These are phyloP conservation scores for Solanum pinnatisectum DNA, from an alignment of 257 asterid genomes.

Conservation along the genomic window DNA sequence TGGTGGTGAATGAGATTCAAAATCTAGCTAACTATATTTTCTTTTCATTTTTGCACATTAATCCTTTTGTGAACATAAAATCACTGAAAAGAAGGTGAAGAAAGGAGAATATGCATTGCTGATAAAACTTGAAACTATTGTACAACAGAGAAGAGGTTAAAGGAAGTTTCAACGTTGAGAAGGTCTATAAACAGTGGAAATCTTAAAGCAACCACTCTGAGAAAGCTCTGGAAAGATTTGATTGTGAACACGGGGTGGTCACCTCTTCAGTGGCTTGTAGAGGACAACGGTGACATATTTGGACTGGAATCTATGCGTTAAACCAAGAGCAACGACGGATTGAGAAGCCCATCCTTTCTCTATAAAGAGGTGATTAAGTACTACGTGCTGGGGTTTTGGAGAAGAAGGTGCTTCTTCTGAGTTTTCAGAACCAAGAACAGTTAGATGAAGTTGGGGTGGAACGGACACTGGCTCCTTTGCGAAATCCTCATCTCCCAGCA, in stretches of 20 bases:
- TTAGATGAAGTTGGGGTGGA: conserved; percentile 69
- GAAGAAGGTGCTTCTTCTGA: conserved; percentile 24
- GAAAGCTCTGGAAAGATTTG: neutral
- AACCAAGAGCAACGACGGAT: conserved; percentile 73
- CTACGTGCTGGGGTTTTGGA: conserved; percentile 67
- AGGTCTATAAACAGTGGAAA: neutral
- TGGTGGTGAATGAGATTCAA: no score
- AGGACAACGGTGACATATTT: conserved; percentile 86
- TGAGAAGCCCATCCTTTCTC: conserved; percentile 68
- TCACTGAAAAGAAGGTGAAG: neutral
- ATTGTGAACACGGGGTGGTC: neutral
- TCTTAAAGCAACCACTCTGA: neutral
- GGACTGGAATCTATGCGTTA: conserved; percentile 72
- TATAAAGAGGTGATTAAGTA: conserved; percentile 76
- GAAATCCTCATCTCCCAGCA: conserved; percentile 65
- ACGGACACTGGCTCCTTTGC: conserved; percentile 63
- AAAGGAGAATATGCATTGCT: neutral
- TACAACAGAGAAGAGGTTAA: neutral
- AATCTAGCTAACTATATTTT: no score
- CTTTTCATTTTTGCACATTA: no score
- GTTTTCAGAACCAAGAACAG: conserved; percentile 33
- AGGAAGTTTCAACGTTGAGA: neutral
- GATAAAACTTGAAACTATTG: neutral
- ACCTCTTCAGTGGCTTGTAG: conserved; percentile 78
- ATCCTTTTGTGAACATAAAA: no score